A percentile compares a stretch with the other conserved stretches of the same genome.
phyloP scores from a whole-genome alignment of 2,329 filamentous ascomycete species.

The Hymenoscyphus infarciens region DNA sequence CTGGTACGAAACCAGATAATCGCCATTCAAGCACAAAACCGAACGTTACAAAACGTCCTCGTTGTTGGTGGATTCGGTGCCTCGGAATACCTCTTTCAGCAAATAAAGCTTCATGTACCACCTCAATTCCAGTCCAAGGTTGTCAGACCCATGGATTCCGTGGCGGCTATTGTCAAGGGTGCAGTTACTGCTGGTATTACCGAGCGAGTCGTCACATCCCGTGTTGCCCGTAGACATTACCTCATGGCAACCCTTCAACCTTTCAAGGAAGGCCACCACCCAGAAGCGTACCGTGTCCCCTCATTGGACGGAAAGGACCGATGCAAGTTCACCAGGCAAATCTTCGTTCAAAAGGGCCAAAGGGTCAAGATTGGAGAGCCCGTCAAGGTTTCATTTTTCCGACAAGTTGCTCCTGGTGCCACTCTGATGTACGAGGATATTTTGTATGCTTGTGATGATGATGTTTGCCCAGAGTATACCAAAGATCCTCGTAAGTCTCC shows the following conservation, averaged over 20 bases:
- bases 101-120: constrained; percentile 97
- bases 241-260: constrained; percentile 98
- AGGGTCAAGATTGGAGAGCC: constrained; percentile 99
- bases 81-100: constrained; percentile 98
- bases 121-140: constrained; percentile 99
- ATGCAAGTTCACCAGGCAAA: constrained; percentile 97
- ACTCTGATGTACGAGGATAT: constrained; percentile 99
- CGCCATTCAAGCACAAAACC: constrained; percentile 95
- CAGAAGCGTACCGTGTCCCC: constrained; percentile 95
- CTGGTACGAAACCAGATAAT: constrained; percentile 98
- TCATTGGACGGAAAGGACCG: constrained; percentile 95
- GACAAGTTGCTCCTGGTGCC: constrained; percentile 93
- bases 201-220: constrained; percentile 92
- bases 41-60: constrained; percentile 88
- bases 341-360: constrained; percentile 98
- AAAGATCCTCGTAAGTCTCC: constrained; percentile 87
- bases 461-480: constrained; percentile 97
- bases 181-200: constrained; percentile 97
- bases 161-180: constrained; percentile 97
- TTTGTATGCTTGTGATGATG: constrained; percentile 93
- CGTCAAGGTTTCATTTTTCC: constrained; percentile 97
- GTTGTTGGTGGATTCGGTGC: constrained; percentile 98
- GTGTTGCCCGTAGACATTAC: constrained; percentile 95
- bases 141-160: constrained; percentile 96
- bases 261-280: constrained; percentile 98